phyloP scores from a whole-genome alignment of 1,284 basidiomycete species.

The Flammula alnicola region DNA sequence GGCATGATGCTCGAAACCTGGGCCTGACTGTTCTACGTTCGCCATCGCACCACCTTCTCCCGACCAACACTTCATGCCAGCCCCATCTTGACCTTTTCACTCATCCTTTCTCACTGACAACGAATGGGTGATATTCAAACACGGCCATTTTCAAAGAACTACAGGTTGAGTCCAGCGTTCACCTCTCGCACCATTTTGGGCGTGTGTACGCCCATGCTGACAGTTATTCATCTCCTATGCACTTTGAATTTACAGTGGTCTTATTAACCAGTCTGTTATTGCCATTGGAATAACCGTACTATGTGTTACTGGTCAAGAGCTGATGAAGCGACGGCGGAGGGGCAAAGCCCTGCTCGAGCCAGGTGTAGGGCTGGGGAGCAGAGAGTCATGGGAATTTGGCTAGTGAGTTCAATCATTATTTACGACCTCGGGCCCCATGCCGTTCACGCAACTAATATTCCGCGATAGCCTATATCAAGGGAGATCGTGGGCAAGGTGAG shows the following conservation, averaged over 20 bases:
- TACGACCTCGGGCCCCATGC: not conserved
- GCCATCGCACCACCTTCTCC: constrained; percentile 1
- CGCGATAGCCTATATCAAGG: constrained; percentile 69
- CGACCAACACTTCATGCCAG: constrained; percentile 17
- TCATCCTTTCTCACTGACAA: constrained; percentile 9
- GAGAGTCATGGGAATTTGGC: constrained; percentile 85
- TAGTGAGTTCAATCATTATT: constrained; percentile 47
- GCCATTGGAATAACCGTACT: constrained; percentile 61
- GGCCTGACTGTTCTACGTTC: not conserved
- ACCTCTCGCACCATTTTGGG: constrained; percentile 1
- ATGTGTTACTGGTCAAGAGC: constrained; percentile 70
- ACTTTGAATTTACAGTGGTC: no score
- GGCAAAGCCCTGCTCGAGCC: constrained; percentile 40
- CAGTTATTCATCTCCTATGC: constrained; percentile 11
- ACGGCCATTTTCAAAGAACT: constrained; percentile 72
- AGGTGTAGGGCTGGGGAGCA: constrained; percentile 55
- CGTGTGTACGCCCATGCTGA: constrained; percentile 1
- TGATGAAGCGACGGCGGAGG: constrained; percentile 68
- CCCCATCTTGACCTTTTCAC: no score
- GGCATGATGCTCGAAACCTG: not conserved
- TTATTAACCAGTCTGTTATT: constrained; percentile 78
- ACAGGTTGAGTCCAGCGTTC: constrained; percentile 65
- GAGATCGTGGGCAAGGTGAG: constrained; percentile 58
- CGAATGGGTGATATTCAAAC: constrained; percentile 57
- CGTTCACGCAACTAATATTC: constrained; percentile 6